These are phyloP conservation scores for Raffaelea ambrosiae DNA, from an alignment of 2,329 filamentous ascomycete species.

Conservation along the genomic window DNA sequence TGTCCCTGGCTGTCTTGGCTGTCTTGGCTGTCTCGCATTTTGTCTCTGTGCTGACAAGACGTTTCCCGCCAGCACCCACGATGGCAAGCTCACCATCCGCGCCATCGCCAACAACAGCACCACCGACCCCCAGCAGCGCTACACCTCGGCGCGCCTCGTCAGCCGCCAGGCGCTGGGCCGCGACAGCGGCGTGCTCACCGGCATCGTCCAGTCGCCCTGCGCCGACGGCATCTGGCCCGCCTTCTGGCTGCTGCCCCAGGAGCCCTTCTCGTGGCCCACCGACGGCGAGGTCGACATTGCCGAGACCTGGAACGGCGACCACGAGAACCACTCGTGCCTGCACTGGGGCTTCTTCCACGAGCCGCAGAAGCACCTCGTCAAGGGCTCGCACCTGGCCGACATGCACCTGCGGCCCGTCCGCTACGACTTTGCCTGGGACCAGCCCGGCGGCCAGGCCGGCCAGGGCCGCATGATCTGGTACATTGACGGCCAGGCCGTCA, in stretches of 20 bases:
- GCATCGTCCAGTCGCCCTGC: constrained; percentile 4
- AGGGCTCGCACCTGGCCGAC: constrained; percentile 1
- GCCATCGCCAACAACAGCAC: constrained; percentile 1
- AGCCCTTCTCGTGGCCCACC: constrained; percentile 7
- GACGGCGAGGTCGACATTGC: constrained; percentile 8
- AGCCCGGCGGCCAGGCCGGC: constrained; percentile 4
- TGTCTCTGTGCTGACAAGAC: not conserved
- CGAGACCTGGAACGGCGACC: constrained; percentile 10
- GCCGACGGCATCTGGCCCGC: constrained; percentile 7
- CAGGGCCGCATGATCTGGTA: constrained; percentile 7
- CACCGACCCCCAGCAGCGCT: not conserved
- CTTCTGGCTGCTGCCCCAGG: constrained; percentile 8
- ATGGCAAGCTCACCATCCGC: constrained; percentile 4
- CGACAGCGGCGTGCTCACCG: constrained; percentile 6
- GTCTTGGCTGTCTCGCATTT: not conserved
- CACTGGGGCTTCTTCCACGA: constrained; percentile 8
- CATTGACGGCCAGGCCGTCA: constrained; percentile 3
- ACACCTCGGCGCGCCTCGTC: constrained; percentile 8
- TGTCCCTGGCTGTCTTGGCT: not conserved
- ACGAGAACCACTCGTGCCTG: constrained; percentile 6
- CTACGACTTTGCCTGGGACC: constrained; percentile 8
- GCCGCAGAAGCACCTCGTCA: constrained; percentile 5
- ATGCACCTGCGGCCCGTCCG: constrained; percentile 7
- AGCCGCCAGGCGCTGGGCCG: constrained; percentile 7
- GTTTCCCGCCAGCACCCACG: not conserved